A percentile compares a stretch with the other conserved stretches of the same genome.
phyloP scores from a whole-genome alignment of 352 stramenopile genomes.

The Peronospora farinosa region DNA sequence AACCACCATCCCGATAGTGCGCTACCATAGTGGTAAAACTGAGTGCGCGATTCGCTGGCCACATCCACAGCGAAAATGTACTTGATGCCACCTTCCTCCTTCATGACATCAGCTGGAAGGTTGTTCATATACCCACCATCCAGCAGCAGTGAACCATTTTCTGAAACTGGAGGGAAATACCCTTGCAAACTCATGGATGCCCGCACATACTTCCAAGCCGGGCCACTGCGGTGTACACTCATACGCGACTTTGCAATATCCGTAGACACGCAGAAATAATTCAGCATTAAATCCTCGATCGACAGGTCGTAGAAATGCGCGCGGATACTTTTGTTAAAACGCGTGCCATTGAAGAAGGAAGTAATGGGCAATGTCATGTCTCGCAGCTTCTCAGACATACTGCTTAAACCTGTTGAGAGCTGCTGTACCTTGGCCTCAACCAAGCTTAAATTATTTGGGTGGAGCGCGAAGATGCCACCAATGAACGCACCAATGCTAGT shows the following conservation, averaged over 20 bases:
- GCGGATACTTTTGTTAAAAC: slow-evolving; percentile 78
- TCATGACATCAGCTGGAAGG: slow-evolving; percentile 88
- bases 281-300: slow-evolving; percentile 89
- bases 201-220: slow-evolving; percentile 87
- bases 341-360: slow-evolving; percentile 83
- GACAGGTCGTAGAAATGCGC: slow-evolving; percentile 67
- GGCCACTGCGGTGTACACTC: slow-evolving; percentile 81
- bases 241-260: slow-evolving; percentile 88
- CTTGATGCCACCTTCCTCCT: slow-evolving; percentile 82
- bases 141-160: slow-evolving; percentile 80
- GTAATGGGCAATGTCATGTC: slow-evolving; percentile 87
- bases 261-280: slow-evolving; percentile 90
- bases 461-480: slow-evolving; percentile 69
- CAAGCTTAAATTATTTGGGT: slow-evolving; percentile 59
- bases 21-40: slow-evolving; percentile 79
- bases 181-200: slow-evolving; percentile 90
- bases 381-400: slow-evolving; percentile 61
- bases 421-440: slow-evolving; percentile 51
- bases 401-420: slow-evolving; percentile 62
- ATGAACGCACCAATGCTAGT: slow-evolving; percentile 88
- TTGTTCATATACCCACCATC: slow-evolving; percentile 94
- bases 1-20: slow-evolving; percentile 87
- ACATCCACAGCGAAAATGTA: slow-evolving; percentile 89
- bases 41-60: slow-evolving; percentile 62
- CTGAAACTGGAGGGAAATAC: slow-evolving; percentile 87